These are phyloP conservation scores for Cornus suecica DNA, from an alignment of 148 eudicot species.

Conservation along the genomic window DNA sequence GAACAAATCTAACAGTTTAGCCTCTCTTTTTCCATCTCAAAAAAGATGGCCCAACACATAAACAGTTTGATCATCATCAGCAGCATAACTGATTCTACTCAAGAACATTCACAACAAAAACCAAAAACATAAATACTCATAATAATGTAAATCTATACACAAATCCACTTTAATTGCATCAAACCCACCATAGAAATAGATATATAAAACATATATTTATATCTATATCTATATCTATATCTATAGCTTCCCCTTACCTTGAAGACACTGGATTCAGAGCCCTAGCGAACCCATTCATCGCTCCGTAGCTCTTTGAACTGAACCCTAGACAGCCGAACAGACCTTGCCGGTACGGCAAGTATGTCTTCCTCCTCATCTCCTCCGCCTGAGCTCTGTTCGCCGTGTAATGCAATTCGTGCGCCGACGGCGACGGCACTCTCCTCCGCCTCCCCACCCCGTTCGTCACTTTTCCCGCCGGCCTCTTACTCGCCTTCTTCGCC, in stretches of 20 bases:
- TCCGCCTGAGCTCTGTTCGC: conserved; percentile 84
- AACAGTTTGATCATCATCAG: no score
- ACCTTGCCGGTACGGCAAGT: conserved; percentile 88
- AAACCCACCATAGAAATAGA: not conserved
- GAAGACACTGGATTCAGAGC: conserved; percentile 87
- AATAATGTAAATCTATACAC: not conserved
- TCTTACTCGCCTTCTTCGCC: conserved; percentile 9
- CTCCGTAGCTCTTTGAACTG: conserved; percentile 80
- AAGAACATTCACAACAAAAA: not conserved
- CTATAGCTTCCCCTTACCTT: conserved; percentile 32
- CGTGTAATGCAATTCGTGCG: conserved; percentile 85
- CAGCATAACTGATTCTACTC: not conserved
- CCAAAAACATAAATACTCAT: not conserved
- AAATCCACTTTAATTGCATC: not conserved
- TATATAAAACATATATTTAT: no score
- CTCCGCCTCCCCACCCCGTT: conserved; percentile 51
- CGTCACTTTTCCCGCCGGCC: conserved; percentile 12
- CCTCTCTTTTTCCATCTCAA: not conserved
- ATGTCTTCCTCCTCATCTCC: conserved; percentile 95
- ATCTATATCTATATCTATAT: no score
- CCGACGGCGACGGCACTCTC: conserved; percentile 35
- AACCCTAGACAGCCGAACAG: conserved; percentile 86
- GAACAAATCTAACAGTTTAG: not conserved
- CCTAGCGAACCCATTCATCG: conserved; percentile 76
- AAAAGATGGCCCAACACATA: not conserved